Conservation (phyloP, 1,139 yeast species). For the Hemisphaericaspora subhashii region DNA sequence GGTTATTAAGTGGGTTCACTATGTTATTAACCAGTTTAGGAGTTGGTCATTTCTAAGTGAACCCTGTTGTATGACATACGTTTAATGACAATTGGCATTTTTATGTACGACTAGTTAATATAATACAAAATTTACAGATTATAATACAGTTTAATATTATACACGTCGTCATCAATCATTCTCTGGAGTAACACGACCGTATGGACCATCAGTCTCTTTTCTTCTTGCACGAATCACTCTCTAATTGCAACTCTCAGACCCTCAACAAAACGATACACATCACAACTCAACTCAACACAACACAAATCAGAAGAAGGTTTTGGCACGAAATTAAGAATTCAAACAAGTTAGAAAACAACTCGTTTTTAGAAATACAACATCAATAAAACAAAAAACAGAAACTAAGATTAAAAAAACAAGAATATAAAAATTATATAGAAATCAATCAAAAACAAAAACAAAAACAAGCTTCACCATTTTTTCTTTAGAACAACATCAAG, state of each 20-base stretch:
- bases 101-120: not conserved
- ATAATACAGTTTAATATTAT: no score
- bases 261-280: no score
- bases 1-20: slow-evolving; percentile 77
- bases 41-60: slow-evolving; percentile 40
- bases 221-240: no score
- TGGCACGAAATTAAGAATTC: no score
- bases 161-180: no score
- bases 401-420: not conserved
- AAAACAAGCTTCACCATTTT: not conserved
- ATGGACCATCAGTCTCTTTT: no score
- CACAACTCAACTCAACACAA: no score
- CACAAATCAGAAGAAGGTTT: no score
- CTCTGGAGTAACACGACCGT: no score
- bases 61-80: not conserved
- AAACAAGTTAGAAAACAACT: not conserved
- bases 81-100: not conserved
- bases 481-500: not conserved
- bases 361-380: not conserved
- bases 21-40: slow-evolving; percentile 73
- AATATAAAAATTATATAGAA: not conserved
- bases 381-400: not conserved
- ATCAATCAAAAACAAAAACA: not conserved
- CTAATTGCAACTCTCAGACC: no score
- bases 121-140: no score